Evolutionary conservation across 2,329 filamentous ascomycete species (phyloP).

Genomic region (Alternaria consortialis): DNA sequence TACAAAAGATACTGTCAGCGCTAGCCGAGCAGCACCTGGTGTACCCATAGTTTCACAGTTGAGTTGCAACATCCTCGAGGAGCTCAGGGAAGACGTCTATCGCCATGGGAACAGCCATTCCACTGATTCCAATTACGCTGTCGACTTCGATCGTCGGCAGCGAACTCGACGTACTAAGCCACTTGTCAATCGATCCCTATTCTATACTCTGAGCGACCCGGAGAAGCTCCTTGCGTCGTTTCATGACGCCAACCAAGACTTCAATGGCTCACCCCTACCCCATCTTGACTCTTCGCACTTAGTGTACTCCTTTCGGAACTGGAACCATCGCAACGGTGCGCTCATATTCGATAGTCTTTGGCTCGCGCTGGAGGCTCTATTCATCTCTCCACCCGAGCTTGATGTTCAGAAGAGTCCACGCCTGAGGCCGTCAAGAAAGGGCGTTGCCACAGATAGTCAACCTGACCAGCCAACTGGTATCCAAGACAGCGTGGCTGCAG

Average conservation of each 20-base stretch:
- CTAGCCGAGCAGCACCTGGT: background rate
- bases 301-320: conserved; percentile 44
- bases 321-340: conserved; percentile 45
- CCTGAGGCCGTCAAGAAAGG: conserved; percentile 29
- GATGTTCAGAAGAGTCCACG: conserved; percentile 36
- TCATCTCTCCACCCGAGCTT: conserved; percentile 47
- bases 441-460: background rate
- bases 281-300: conserved; percentile 46
- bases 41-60: conserved; percentile 36
- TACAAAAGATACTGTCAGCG: background rate
- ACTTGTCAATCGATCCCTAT: conserved; percentile 46
- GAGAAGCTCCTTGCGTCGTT: conserved; percentile 49
- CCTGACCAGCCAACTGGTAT: background rate
- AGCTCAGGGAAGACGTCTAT: conserved; percentile 38
- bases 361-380: conserved; percentile 42
- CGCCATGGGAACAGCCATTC: conserved; percentile 20
- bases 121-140: conserved; percentile 23
- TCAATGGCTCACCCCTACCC: conserved; percentile 42
- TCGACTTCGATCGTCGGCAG: conserved; percentile 30
- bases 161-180: conserved; percentile 26
- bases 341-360: conserved; percentile 52
- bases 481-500: background rate
- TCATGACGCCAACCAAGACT: conserved; percentile 34
- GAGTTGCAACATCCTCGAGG: conserved; percentile 40
- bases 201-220: conserved; percentile 44